Conservation (phyloP, 306 rosid species). For the Vachellia pachyceras region DNA sequence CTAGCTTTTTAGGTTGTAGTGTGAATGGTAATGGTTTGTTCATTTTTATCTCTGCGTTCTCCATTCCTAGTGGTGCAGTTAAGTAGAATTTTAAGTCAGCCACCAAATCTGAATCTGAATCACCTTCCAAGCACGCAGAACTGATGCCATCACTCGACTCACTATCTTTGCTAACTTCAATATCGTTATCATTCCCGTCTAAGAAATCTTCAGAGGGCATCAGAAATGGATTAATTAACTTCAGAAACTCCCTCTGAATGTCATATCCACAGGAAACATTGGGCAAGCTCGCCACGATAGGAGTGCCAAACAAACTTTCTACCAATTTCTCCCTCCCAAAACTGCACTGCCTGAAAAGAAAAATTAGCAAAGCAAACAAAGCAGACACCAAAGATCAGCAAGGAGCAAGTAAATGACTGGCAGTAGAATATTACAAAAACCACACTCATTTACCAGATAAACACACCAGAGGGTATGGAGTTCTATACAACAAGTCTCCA, state of each 20-base stretch:
- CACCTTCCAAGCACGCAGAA: constrained; percentile 52
- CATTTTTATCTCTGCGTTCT: constrained; percentile 46
- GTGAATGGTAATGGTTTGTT: constrained; percentile 46
- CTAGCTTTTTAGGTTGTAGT: constrained; percentile 33
- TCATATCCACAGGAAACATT: constrained; percentile 57
- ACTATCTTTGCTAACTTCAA: constrained; percentile 52
- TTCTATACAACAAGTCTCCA: constrained; percentile 14
- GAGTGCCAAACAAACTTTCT: constrained; percentile 65
- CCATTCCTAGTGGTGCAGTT: constrained; percentile 4
- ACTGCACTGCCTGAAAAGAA: constrained; percentile 48
- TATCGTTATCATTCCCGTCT: constrained; percentile 43
- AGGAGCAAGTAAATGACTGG: constrained; percentile 16
- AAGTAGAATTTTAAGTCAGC: constrained; percentile 63
- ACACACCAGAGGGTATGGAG: background rate
- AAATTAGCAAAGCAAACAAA: constrained; percentile 33
- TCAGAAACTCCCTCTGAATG: constrained; percentile 57
- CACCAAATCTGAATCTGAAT: constrained; percentile 46
- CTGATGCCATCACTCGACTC: constrained; percentile 50
- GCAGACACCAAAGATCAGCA: constrained; percentile 32
- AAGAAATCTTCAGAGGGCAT: constrained; percentile 43
- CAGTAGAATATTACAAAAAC: constrained; percentile 27
- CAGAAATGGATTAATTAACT: constrained; percentile 62
- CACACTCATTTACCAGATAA: too few relatives aligned
- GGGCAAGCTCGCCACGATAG: constrained; percentile 68
- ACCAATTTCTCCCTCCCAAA: too few relatives aligned